Evolutionary conservation across 169 alveolate species (phyloP).

Genomic region (Theileria sp.): DNA sequence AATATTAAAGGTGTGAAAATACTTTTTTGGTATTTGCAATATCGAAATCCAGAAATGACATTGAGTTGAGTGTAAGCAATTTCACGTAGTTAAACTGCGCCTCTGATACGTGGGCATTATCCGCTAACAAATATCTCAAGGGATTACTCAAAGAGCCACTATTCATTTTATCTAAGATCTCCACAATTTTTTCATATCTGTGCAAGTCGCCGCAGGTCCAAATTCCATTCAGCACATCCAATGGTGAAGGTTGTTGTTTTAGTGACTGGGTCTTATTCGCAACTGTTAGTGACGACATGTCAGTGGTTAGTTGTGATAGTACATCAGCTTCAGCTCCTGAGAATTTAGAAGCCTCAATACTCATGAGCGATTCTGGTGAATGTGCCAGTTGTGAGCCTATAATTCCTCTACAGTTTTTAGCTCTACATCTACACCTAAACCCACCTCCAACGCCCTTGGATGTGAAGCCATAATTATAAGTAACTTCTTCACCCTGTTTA

Average conservation of each 20-base stretch:
- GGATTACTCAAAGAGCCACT: conserved; percentile 16
- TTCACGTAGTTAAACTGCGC: conserved; percentile 45
- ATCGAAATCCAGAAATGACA: conserved; percentile 52
- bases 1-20: not conserved
- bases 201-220: conserved; percentile 62
- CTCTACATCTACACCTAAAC: conserved; percentile 57
- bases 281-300: conserved; percentile 22
- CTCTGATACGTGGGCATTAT: conserved; percentile 39
- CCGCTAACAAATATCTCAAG: conserved; percentile 19
- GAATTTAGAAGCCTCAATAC: conserved; percentile 25
- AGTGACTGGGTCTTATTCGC: conserved; percentile 17
- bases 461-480: conserved; percentile 89
- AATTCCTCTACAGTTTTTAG: conserved; percentile 61
- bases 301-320: conserved; percentile 45
- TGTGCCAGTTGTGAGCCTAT: conserved; percentile 45
- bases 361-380: conserved; percentile 42
- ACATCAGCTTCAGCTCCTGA: conserved; percentile 45
- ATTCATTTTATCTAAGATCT: not conserved
- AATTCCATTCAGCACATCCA: conserved; percentile 59
- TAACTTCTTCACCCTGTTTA: conserved; percentile 91
- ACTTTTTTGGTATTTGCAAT: conserved; percentile 56
- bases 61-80: conserved; percentile 45
- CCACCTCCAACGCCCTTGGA: conserved; percentile 67
- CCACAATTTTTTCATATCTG: conserved; percentile 41
- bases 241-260: conserved; percentile 62